Evolutionary conservation across 805 yeast genomes (phyloP).

Genomic region (Barnettozyma populi): DNA sequence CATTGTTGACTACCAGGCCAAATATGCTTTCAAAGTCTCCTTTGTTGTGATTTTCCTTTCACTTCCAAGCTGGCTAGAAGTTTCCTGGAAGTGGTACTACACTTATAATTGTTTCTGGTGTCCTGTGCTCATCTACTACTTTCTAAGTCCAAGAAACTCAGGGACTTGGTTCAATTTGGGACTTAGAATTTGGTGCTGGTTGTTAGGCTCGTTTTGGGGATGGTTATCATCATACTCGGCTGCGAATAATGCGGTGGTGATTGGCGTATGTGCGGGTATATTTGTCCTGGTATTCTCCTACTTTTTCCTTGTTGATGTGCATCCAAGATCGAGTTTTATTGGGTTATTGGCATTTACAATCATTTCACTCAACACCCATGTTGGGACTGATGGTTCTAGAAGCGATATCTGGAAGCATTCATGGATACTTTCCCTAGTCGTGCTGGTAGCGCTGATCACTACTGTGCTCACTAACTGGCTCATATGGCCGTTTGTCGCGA

Average conservation of each 20-base stretch:
- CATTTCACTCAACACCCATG: constrained; percentile 29
- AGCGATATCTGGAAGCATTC: constrained; percentile 30
- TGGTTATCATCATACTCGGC: constrained; percentile 28
- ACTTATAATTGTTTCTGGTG: constrained; percentile 40
- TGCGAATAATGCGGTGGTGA: constrained; percentile 35
- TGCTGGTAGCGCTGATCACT: constrained; percentile 34
- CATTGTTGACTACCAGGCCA: constrained; percentile 34
- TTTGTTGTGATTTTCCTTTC: constrained; percentile 33
- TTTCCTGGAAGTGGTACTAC: constrained; percentile 38
- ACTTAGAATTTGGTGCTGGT: constrained; percentile 30
- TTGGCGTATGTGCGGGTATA: constrained; percentile 35
- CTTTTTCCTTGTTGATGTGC: constrained; percentile 31
- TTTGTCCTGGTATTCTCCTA: constrained; percentile 30
- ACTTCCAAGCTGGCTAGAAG: constrained; percentile 39
- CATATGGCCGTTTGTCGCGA: constrained; percentile 44
- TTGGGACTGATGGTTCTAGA: constrained; percentile 14
- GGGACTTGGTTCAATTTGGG: constrained; percentile 31
- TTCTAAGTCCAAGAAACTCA: constrained; percentile 37
- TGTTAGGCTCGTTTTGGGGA: constrained; percentile 43
- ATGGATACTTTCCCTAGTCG: constrained; percentile 36
- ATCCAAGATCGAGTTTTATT: constrained; percentile 39
- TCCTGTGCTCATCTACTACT: constrained; percentile 30
- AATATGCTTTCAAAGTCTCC: constrained; percentile 39
- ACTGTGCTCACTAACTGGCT: constrained; percentile 39
- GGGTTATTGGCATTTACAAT: constrained; percentile 37